phyloP scores from a whole-genome alignment of 1,284 basidiomycete genomes.

The Apiotrichum veenhuisii region DNA sequence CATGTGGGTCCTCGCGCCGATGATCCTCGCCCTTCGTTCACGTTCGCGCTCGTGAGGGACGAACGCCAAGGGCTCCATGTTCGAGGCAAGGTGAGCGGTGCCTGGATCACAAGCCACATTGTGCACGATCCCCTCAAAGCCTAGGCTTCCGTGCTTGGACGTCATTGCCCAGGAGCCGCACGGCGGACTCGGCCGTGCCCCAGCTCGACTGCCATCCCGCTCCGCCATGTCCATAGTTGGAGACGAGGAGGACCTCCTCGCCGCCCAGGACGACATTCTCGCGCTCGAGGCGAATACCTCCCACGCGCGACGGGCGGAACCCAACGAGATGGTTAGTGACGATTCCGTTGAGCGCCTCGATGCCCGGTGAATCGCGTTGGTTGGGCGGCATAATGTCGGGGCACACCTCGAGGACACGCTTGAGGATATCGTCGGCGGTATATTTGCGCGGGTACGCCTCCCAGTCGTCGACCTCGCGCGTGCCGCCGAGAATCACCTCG shows the following conservation, averaged over 20 bases:
- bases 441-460: constrained; percentile 32
- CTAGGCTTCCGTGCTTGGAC: too few relatives aligned
- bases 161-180: constrained; percentile 47
- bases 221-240: constrained; percentile 49
- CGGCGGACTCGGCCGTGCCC: constrained; percentile 45
- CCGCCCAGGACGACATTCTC: constrained; percentile 1
- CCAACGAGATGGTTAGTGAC: constrained; percentile 33
- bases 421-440: constrained; percentile 34
- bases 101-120: too few relatives aligned
- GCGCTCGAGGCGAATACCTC: constrained; percentile 34
- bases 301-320: constrained; percentile 37
- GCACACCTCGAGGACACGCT: constrained; percentile 39
- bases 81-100: too few relatives aligned
- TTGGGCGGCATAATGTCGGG: constrained; percentile 28
- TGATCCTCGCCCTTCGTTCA: too few relatives aligned
- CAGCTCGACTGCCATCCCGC: constrained; percentile 49
- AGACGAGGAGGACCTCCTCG: constrained; percentile 23
- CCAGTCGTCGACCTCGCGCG: constrained; percentile 45
- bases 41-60: too few relatives aligned
- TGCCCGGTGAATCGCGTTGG: too few relatives aligned
- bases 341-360: constrained; percentile 18
- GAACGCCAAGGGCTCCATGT: too few relatives aligned
- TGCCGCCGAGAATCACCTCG: constrained; percentile 48
- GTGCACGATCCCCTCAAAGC: too few relatives aligned
- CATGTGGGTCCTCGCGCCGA: too few relatives aligned